Conservation (phyloP, 2,329 filamentous ascomycete species). For the Microdochium bolleyi region DNA sequence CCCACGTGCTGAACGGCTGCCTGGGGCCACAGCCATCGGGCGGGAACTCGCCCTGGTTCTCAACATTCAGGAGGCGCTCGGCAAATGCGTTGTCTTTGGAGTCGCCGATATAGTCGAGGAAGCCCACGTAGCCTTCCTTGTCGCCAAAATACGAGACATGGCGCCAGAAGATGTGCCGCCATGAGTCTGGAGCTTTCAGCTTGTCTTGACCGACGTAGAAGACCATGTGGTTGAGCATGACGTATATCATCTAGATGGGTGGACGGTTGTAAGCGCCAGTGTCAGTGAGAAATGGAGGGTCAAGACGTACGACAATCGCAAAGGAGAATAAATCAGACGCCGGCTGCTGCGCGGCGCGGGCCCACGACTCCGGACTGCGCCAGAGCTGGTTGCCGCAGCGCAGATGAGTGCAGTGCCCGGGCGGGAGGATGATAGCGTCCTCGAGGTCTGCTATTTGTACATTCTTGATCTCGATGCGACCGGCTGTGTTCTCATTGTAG, state of each 20-base stretch:
- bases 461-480: constrained; percentile 10
- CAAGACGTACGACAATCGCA: constrained; percentile 15
- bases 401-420: constrained; percentile 15
- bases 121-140: not conserved
- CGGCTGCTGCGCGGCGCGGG: constrained; percentile 17
- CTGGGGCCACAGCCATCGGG: not conserved
- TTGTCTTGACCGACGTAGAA: constrained; percentile 14
- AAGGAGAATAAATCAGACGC: constrained; percentile 26
- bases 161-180: constrained; percentile 9
- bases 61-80: not conserved
- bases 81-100: not conserved
- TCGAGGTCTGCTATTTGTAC: constrained; percentile 22
- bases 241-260: constrained; percentile 14
- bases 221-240: constrained; percentile 18
- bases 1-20: not conserved
- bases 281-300: not conserved
- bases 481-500: constrained; percentile 11
- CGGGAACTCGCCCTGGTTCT: not conserved
- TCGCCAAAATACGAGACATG: constrained; percentile 5
- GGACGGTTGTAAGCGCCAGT: not conserved
- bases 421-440: constrained; percentile 15
- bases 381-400: constrained; percentile 22
- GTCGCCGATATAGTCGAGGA: constrained; percentile 4
- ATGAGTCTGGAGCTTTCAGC: constrained; percentile 11
- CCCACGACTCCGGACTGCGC: constrained; percentile 25